Evolutionary conservation across 495 filamentous ascomycete genomes (phyloP), one percentile per base, ranked within the genome.

Genomic region (Jackrogersella multiformis): DNA sequence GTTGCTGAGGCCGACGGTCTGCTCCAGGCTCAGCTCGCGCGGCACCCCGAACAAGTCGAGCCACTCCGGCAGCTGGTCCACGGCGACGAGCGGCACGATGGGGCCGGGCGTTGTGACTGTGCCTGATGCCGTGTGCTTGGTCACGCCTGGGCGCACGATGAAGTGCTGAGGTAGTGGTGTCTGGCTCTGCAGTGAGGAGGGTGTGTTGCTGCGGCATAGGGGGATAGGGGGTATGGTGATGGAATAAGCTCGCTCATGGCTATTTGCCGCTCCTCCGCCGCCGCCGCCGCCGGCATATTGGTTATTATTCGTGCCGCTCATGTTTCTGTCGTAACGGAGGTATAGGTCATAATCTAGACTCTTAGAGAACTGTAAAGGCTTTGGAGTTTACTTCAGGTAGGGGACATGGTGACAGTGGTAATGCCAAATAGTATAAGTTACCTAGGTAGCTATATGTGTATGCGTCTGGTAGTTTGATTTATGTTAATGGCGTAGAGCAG

Each of bases 11-110:
- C 74, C 74, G 5, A 72, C 66, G 6, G 77, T 79, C 49, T 80
- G 70, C 56, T 79, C 76, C 2, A 74, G 35, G 23, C 35, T 58
- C 24, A 82, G 68, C 54, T 77, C 64, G 5, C 81, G 77, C 15
- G 79, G 80, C 4, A 78, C 63, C 10, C 74, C 77, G 16, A 74
- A 46, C 16, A 83, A 56, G 13, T 80, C 62, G 10, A 81, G 55
- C 68, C 74, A 77, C 5, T 70, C 71, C 0, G 80, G 82, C 0
- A 85, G 77, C 64, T 83, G 77, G 57, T 82, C 81, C 9, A 79
- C 70, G 0, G 80, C 72, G 18, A 84, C 71, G 16, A 84, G 76
- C 0, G 80, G 82, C 10, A 83, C 79, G 24, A 80, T 71, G 16
- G 75, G 68, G 0, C 77, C 76, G 0, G 68, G 74, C 1, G 1